Evolutionary conservation across 805 yeast species (phyloP).

Genomic region (Candida dajiaensis): DNA sequence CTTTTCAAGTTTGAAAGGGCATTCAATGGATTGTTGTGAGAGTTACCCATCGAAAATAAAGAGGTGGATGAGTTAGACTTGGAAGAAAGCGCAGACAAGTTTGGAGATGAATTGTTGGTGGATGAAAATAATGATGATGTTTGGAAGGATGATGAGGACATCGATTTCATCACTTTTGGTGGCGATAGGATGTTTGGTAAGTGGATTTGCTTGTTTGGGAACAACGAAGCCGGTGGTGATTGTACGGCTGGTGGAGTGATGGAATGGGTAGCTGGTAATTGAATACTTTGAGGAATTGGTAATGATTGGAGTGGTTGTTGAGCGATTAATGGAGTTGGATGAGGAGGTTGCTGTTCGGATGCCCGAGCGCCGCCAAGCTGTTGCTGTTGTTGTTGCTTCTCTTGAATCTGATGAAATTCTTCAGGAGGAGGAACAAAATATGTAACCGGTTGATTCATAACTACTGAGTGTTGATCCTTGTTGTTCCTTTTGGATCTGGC

Average conservation of each 20-base stretch:
- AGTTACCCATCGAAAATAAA: constrained; percentile 15
- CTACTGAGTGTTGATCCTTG: constrained; percentile 20
- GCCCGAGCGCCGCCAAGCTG: background rate
- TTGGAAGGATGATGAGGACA: constrained; percentile 21
- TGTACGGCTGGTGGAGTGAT: constrained; percentile 5
- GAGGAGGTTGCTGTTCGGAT: background rate
- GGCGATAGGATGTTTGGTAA: constrained; percentile 25
- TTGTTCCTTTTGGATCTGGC: constrained; percentile 40
- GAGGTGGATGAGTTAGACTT: constrained; percentile 25
- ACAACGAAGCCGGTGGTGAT: constrained; percentile 12
- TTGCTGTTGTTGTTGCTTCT: constrained; percentile 5
- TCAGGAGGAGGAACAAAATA: constrained; percentile 20
- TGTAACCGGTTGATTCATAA: constrained; percentile 22
- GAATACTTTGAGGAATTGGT: constrained; percentile 1
- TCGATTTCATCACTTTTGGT: constrained; percentile 24
- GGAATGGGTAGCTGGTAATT: background rate
- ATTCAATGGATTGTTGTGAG: constrained; percentile 12
- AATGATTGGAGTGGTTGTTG: constrained; percentile 2
- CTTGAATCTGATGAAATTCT: constrained; percentile 1
- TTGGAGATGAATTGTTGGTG: constrained; percentile 20
- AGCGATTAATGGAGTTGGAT: background rate
- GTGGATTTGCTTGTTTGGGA: constrained; percentile 17
- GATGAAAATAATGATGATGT: constrained; percentile 21
- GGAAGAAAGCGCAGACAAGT: constrained; percentile 20
- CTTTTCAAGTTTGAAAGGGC: constrained; percentile 23